These are phyloP conservation scores for Fraxinus baroniana DNA, from an alignment of 305 asterid species.

Conservation along the genomic window DNA sequence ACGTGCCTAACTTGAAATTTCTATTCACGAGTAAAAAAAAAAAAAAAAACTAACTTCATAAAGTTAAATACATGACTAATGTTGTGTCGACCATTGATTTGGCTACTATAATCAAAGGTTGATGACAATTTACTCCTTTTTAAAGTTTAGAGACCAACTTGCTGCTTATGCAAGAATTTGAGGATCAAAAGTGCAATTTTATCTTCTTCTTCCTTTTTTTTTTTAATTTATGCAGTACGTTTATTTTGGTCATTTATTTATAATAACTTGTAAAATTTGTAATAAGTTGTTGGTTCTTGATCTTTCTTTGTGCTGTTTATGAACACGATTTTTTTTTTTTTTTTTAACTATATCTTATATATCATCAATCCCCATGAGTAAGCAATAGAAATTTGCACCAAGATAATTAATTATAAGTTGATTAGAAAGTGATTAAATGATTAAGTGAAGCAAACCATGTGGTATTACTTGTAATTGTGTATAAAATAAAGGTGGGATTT, in stretches of 20 bases:
- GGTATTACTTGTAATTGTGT: conserved; percentile 47
- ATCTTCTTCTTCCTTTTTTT: neutral
- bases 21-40: neutral
- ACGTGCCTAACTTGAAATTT: neutral
- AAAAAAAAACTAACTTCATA: neutral
- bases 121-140: neutral
- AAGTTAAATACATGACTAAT: neutral
- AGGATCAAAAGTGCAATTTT: neutral
- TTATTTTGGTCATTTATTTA: too few relatives aligned
- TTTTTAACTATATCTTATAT: neutral
- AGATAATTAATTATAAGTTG: conserved; percentile 18
- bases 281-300: too few relatives aligned
- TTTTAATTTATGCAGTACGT: too few relatives aligned
- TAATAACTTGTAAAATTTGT: too few relatives aligned
- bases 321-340: too few relatives aligned
- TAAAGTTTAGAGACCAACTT: neutral
- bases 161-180: neutral
- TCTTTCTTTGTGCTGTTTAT: too few relatives aligned
- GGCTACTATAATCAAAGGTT: neutral
- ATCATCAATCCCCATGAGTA: neutral
- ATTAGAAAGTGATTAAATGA: conserved; percentile 25
- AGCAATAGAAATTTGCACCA: neutral
- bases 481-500: conserved; percentile 29
- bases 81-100: neutral
- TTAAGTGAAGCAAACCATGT: conserved; percentile 58